Conservation (phyloP, 2,329 filamentous ascomycete genomes). For the Xylaria sp. region DNA sequence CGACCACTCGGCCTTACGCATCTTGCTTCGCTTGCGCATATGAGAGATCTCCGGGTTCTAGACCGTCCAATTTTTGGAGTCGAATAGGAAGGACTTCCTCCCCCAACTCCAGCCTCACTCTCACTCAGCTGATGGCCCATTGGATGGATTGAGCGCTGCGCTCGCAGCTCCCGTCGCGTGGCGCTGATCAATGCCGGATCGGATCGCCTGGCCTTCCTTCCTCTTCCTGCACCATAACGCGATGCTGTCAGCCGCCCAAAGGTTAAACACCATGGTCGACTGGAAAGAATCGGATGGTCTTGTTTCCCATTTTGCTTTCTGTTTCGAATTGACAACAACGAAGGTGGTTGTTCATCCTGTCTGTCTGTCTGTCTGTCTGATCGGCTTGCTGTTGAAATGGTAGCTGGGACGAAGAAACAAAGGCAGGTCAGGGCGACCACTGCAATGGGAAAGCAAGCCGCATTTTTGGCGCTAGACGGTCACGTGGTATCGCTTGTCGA, state of each 20-base stretch:
- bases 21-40: background rate
- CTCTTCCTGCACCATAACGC: background rate
- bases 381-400: no score
- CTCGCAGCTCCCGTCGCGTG: background rate
- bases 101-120: background rate
- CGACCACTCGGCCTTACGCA: constrained; percentile 18
- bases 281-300: background rate
- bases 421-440: constrained; percentile 5
- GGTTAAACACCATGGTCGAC: no score
- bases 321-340: constrained; percentile 1
- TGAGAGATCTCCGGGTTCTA: constrained; percentile 24
- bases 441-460: constrained; percentile 6
- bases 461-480: constrained; percentile 8
- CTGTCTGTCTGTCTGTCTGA: no score
- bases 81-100: constrained; percentile 4
- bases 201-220: background rate
- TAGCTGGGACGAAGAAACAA: constrained; percentile 1
- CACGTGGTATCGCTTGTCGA: constrained; percentile 28
- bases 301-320: background rate
- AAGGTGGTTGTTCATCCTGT: background rate
- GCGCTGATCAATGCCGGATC: background rate
- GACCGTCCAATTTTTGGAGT: constrained; percentile 5
- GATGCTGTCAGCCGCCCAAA: background rate
- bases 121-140: background rate
- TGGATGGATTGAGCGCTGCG: background rate